Conservation (phyloP, 2,329 filamentous ascomycete species). For the Paecilomyces niveus region DNA sequence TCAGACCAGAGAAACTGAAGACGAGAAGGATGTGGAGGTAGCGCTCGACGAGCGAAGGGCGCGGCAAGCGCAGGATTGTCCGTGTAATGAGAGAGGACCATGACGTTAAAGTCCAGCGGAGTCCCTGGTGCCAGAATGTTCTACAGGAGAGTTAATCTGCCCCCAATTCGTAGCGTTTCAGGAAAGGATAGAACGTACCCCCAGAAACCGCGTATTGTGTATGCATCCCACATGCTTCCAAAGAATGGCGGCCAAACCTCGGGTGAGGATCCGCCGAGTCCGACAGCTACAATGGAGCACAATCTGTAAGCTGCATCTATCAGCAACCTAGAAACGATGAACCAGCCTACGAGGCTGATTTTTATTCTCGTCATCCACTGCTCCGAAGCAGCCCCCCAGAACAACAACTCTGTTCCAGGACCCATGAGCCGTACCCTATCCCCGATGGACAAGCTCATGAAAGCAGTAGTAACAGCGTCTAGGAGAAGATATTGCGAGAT, state of each 20-base stretch:
- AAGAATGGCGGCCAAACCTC: slow-evolving; percentile 17
- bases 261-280: slow-evolving; percentile 7
- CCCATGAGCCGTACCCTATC: slow-evolving; percentile 28
- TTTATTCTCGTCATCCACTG: slow-evolving; percentile 8
- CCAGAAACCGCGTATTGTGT: slow-evolving; percentile 20
- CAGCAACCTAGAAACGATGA: slow-evolving; percentile 9
- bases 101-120: slow-evolving; percentile 16
- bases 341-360: slow-evolving; percentile 7
- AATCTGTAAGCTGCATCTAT: slow-evolving; percentile 15
- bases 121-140: slow-evolving; percentile 23
- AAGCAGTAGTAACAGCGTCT: slow-evolving; percentile 28
- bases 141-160: slow-evolving; percentile 5
- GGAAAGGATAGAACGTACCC: slow-evolving; percentile 12
- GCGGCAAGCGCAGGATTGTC: slow-evolving; percentile 11
- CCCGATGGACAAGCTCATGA: slow-evolving; percentile 73
- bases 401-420: slow-evolving; percentile 53
- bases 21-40: slow-evolving; percentile 22
- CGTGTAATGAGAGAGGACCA: slow-evolving; percentile 13
- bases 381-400: slow-evolving; percentile 50
- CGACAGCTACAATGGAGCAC: slow-evolving; percentile 13
- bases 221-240: slow-evolving; percentile 15
- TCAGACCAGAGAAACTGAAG: slow-evolving; percentile 19
- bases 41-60: slow-evolving; percentile 13
- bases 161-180: not conserved
- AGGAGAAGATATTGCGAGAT: not conserved